A percentile compares a stretch with the other conserved stretches of the same genome.
Evolutionary conservation across 768 basidiomycete genomes (phyloP).

Genomic region (Inosperma sp.): DNA sequence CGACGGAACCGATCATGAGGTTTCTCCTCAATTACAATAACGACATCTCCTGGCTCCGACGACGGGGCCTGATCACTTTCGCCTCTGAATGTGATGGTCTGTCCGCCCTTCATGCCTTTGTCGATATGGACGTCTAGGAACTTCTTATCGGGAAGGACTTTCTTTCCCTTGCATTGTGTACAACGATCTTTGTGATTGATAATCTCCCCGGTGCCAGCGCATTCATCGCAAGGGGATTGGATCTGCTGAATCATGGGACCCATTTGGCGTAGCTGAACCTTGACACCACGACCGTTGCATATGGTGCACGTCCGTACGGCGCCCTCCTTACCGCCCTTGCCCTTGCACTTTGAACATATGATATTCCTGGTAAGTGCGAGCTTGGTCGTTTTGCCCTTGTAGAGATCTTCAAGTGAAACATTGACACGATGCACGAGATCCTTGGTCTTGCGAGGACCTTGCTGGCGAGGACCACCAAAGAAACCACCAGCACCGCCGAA

Average conservation of each 20-base stretch:
- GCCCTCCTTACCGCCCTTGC: conserved; percentile 97
- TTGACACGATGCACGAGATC: conserved; percentile 96
- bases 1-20: conserved; percentile 85
- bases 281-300: conserved; percentile 89
- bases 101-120: conserved; percentile 95
- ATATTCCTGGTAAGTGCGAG: conserved; percentile 94
- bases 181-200: conserved; percentile 94
- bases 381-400: conserved; percentile 98
- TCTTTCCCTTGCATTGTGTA: conserved; percentile 91
- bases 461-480: conserved; percentile 62
- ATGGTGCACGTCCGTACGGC: conserved; percentile 73
- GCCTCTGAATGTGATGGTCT: conserved; percentile 82
- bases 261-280: conserved; percentile 90
- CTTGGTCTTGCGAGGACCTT: conserved; percentile 88
- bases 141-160: conserved; percentile 91
- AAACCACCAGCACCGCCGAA: conserved; percentile 82
- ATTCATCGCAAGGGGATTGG: conserved; percentile 92
- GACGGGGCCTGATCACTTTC: conserved; percentile 92
- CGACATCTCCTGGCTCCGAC: conserved; percentile 87
- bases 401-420: conserved; percentile 96
- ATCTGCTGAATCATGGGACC: conserved; percentile 99
- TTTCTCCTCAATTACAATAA: conserved; percentile 92
- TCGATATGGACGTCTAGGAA: conserved; percentile 97
- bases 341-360: conserved; percentile 90
- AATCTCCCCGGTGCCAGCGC: conserved; percentile 88